Base-by-base conservation (phyloP, 257 asterid genomes). In the Ligustrum vulgare region DNA sequence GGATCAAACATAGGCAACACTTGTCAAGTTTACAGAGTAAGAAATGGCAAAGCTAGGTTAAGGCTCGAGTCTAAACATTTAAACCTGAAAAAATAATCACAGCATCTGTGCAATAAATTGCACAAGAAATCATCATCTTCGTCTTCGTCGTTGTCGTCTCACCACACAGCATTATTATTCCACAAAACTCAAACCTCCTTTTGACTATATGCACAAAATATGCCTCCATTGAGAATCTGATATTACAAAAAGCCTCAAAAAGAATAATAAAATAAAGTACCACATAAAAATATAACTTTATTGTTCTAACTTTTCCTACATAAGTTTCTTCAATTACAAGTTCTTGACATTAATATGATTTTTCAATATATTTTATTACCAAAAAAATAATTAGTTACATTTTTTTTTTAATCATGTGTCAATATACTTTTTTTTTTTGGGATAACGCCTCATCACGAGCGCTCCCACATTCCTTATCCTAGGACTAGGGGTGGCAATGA, bases 121-220 rank as follows among this genome's bases (percentile, higher is more conserved):
- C 62, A 1, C 10, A n/a, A 51, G 62, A 51, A 51, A 51, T 41
- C 49, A n/a, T n/a, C n/a, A n/a, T n/a, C n/a, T n/a, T n/a, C n/a
- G n/a, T n/a, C n/a, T n/a, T n/a, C n/a, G n/a, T n/a, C n/a, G n/a
- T n/a, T n/a, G n/a, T n/a, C n/a, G n/a, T n/a, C n/a, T n/a, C n/a
- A n/a, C n/a, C n/a, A n/a, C 9, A 7, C 41, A 37, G 66, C 67
- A 75, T 75, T 71, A 62, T 76, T 76, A 72, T 58, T 71, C 6
- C 79, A 49, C 72, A 77, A 23, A 36, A 79, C 68, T 51, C 70
- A 35, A 37, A 3, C 41, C 66, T 36, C 72, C 10, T 80, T 83
- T 72, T 77, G 75, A 75, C 82, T 76, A 75, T 36, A 84, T 75
- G 80, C 79, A 72, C 62, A 67, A 51, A 23, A 65, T 77, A 70